phyloP scores from a whole-genome alignment of 306 rosid genomes.

The Dalbergia oliveri region DNA sequence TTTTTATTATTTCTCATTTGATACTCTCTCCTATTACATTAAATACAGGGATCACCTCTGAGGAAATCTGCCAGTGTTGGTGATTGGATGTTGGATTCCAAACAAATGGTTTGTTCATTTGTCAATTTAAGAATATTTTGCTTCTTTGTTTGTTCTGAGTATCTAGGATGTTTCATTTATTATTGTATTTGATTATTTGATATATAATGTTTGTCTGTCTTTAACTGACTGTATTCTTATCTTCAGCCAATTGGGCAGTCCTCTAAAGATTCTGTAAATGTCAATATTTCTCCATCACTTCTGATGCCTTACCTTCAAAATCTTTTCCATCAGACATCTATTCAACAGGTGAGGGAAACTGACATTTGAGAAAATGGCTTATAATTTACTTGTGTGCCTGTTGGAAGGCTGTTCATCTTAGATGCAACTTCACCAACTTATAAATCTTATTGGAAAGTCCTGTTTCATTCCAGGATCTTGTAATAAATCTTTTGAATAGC shows the following conservation, averaged over 20 bases:
- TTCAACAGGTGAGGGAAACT: slow-evolving; percentile 85
- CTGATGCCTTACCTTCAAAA: slow-evolving; percentile 89
- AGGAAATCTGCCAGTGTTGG: slow-evolving; percentile 97
- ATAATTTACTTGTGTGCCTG: slow-evolving; percentile 30
- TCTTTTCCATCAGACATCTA: slow-evolving; percentile 87
- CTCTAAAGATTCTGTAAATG: slow-evolving; percentile 68
- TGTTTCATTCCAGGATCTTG: slow-evolving; percentile 77
- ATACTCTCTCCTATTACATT: slow-evolving; percentile 49
- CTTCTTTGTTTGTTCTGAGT: slow-evolving; percentile 23
- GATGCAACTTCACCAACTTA: slow-evolving; percentile 26
- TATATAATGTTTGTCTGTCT: slow-evolving; percentile 33
- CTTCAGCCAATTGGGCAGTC: slow-evolving; percentile 69
- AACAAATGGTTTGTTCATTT: slow-evolving; percentile 70
- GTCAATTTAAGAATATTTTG: slow-evolving; percentile 34
- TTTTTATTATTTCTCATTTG: slow-evolving; percentile 37
- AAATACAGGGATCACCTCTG: slow-evolving; percentile 76
- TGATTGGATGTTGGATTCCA: slow-evolving; percentile 90
- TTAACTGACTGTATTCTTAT: slow-evolving; percentile 43
- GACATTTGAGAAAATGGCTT: slow-evolving; percentile 29
- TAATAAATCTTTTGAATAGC: slow-evolving; percentile 74
- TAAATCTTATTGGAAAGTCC: slow-evolving; percentile 45
- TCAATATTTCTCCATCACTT: slow-evolving; percentile 69
- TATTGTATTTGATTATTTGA: slow-evolving; percentile 29
- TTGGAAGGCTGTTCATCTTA: slow-evolving; percentile 32
- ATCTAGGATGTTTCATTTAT: slow-evolving; percentile 31